phyloP scores from a whole-genome alignment of 2,329 filamentous ascomycete genomes.

The Aureobasidium sp. region DNA sequence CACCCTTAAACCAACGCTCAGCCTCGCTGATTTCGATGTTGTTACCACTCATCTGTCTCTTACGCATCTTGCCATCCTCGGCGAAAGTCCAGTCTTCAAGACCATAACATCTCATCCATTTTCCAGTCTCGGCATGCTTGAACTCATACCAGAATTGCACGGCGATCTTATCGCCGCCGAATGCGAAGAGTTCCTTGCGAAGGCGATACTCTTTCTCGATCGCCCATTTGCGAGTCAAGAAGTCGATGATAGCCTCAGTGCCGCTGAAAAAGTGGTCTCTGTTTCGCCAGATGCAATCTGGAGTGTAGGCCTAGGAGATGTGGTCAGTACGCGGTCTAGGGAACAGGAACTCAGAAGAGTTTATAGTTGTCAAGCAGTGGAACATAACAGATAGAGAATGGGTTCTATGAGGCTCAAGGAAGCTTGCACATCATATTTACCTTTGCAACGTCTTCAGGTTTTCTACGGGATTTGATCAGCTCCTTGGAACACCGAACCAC shows the following conservation, averaged over 20 bases:
- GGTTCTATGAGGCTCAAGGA: not conserved
- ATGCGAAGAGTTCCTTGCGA: constrained; percentile 78
- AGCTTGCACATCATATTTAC: not conserved
- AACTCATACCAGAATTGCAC: constrained; percentile 92
- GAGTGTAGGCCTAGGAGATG: constrained; percentile 59
- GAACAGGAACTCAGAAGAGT: not conserved
- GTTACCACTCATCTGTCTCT: constrained; percentile 62
- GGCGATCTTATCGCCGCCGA: constrained; percentile 67
- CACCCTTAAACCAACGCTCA: constrained; percentile 64
- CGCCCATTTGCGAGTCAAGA: constrained; percentile 67
- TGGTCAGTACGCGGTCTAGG: constrained; percentile 49
- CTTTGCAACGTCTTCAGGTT: constrained; percentile 11
- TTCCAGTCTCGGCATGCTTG: constrained; percentile 55
- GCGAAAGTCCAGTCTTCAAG: constrained; percentile 75
- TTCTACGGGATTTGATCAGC: constrained; percentile 10
- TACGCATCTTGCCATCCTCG: constrained; percentile 61
- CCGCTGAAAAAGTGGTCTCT: constrained; percentile 62
- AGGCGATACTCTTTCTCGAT: constrained; percentile 65
- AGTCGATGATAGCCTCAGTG: constrained; percentile 58
- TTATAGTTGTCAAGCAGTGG: not conserved
- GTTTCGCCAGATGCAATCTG: constrained; percentile 75
- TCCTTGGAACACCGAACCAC: not conserved
- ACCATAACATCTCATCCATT: constrained; percentile 85
- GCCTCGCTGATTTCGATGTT: constrained; percentile 56
- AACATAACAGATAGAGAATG: not conserved